Percentiles rank a stretch among this genome's conserved stretches.
phyloP scores from a whole-genome alignment of 2,329 filamentous ascomycete genomes.

The Raffaelea ambrosiae region DNA sequence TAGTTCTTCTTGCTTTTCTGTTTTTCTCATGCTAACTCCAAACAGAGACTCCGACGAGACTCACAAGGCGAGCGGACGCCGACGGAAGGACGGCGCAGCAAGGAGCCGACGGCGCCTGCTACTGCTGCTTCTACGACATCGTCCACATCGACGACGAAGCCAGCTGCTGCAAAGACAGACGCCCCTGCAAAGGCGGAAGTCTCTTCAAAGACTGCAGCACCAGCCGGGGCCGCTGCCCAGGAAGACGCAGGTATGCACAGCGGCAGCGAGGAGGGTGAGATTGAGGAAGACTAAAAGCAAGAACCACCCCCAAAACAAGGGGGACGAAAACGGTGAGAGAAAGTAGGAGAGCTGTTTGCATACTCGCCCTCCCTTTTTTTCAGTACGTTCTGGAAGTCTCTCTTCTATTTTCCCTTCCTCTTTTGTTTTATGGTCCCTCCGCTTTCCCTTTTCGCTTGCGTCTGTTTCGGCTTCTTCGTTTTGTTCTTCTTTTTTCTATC shows the following conservation, averaged over 20 bases:
- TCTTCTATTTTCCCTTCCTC: not conserved
- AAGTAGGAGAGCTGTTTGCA: too few species aligned
- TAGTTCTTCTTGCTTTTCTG: not conserved
- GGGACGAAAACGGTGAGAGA: too few species aligned
- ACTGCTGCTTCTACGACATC: not conserved
- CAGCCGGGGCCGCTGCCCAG: constrained; percentile 19
- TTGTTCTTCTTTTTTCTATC: not conserved
- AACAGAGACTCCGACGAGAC: constrained; percentile 50
- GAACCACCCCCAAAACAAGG: too few species aligned
- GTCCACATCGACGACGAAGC: too few species aligned
- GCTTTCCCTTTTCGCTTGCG: not conserved
- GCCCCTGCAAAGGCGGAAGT: not conserved
- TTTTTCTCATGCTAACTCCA: constrained; percentile 16
- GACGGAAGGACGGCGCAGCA: constrained; percentile 45
- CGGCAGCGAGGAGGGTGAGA: constrained; percentile 96
- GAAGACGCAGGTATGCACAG: constrained; percentile 62
- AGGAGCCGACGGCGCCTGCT: constrained; percentile 27
- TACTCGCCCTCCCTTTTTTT: not conserved
- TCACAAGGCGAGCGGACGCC: constrained; percentile 48
- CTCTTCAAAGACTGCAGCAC: not conserved
- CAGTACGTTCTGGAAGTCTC: not conserved
- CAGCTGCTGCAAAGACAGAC: not conserved
- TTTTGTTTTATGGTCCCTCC: not conserved
- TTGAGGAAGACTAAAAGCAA: constrained; percentile 62
- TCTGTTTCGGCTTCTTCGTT: not conserved